Evolutionary conservation across 129 eudicot genomes (phyloP).

Genomic region (Escallonia herrerae): DNA sequence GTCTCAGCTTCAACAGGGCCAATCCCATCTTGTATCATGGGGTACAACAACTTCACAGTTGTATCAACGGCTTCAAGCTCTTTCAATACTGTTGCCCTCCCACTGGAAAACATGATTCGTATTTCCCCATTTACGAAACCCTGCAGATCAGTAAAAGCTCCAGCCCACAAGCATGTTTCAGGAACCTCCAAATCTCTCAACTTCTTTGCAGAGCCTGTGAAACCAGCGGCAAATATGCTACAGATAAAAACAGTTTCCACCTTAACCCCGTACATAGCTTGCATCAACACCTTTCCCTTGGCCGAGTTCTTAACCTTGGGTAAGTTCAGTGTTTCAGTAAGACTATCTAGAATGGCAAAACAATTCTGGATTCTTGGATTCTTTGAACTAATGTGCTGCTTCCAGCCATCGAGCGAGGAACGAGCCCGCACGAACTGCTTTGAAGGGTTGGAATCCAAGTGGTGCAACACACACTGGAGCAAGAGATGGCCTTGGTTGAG

Average conservation of each 20-base stretch:
- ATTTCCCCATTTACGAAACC: conserved; percentile 42
- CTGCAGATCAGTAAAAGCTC: conserved; percentile 61
- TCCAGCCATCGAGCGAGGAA: conserved; percentile 81
- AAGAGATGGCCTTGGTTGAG: conserved; percentile 74
- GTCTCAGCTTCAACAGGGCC: conserved; percentile 33
- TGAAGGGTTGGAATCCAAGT: conserved; percentile 40
- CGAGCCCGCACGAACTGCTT: conserved; percentile 42
- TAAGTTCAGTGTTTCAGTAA: conserved; percentile 51
- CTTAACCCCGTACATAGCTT: conserved; percentile 87
- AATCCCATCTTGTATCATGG: conserved; percentile 50
- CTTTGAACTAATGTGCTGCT: conserved; percentile 45
- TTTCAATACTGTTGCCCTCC: conserved; percentile 37
- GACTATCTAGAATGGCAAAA: conserved; percentile 41
- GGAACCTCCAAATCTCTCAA: conserved; percentile 54
- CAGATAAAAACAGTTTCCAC: conserved; percentile 70
- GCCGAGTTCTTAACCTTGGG: conserved; percentile 81
- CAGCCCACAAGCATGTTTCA: conserved; percentile 61
- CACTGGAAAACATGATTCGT: conserved; percentile 35
- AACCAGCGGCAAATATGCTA: conserved; percentile 59
- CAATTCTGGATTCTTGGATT: conserved; percentile 61
- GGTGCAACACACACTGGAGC: conserved; percentile 49
- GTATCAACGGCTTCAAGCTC: conserved; percentile 64
- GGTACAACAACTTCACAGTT: conserved; percentile 45
- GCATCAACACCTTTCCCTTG: conserved; percentile 79
- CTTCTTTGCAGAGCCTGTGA: conserved; percentile 64